Evolutionary conservation across 148 eudicot species (phyloP), one percentile per base, ranked within the genome.

Genomic region (Nepenthes mirabilis): DNA sequence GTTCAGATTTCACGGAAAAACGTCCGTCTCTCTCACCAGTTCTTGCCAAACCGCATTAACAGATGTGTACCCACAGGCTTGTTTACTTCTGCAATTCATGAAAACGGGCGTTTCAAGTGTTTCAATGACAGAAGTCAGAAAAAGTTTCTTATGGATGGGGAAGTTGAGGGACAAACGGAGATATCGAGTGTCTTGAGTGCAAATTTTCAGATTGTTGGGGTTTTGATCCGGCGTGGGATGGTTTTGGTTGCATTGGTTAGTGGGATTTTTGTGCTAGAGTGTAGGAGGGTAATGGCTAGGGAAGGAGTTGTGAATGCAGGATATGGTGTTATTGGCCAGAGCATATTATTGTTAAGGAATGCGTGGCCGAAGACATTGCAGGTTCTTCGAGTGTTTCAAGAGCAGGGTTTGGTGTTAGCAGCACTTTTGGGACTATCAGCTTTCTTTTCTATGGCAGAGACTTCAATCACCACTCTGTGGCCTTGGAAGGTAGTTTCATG

Each of bases 361-460:
- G 77, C 68, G 23, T 86, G 90, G 96, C 96, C 98, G 1, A 93
- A 83, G 74, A 77, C 84, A 53, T 67, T 75, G 78, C 90, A 83
- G 73, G 87, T 88, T 70, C 79, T 93, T 53, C 64, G 10, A 58
- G 82, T 93, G 43, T 75, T 93, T 34, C 83, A 74, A 64, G 88
- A 86, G 72, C 98, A 93, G 37, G 98, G 98, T 14, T 77, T 93
- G 79, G 52, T 93, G 35, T 78, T 93, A 56, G 89, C 82, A 43
- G 83, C 78, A 10, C 83, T 91, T 61, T 70, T 91, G 72, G 68
- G 96, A 56, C 80, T 91, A 37, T 91, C 98, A 9, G 98, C 98
- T 0, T 91, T 91, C 58, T 91, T 91, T 77, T 91, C 96, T 10
- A 85, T 91, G 98, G 98, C 98, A 12, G 98, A 91, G 73, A 91